Percentiles rank a stretch among this genome's conserved stretches.
Evolutionary conservation across 2,329 filamentous ascomycete species (phyloP).

Genomic region (Hysterium pulicare): DNA sequence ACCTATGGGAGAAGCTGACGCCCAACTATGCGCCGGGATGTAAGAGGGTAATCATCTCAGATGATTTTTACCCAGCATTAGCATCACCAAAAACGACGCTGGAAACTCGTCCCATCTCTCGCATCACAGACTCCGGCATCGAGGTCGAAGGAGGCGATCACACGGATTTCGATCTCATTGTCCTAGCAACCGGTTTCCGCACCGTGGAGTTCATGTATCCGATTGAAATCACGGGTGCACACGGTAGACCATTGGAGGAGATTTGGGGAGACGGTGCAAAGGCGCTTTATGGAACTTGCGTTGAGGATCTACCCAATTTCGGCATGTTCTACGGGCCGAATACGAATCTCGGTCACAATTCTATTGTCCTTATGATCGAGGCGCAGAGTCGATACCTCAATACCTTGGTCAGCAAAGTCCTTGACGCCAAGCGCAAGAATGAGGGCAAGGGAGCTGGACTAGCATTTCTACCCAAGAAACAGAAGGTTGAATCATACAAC

Average conservation of each 20-base stretch:
- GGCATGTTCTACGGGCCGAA: conserved; percentile 59
- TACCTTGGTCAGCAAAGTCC: conserved; percentile 47
- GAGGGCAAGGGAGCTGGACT: conserved; percentile 38
- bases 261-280: conserved; percentile 54
- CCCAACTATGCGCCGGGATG: conserved; percentile 55
- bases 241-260: conserved; percentile 43
- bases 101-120: conserved; percentile 49
- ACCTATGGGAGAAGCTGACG: conserved; percentile 52
- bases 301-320: conserved; percentile 54
- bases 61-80: conserved; percentile 56
- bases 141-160: conserved; percentile 40
- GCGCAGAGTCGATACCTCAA: conserved; percentile 55
- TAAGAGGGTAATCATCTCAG: conserved; percentile 53
- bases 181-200: conserved; percentile 59
- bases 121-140: conserved; percentile 48
- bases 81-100: conserved; percentile 47
- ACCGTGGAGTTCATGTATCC: conserved; percentile 59
- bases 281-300: conserved; percentile 51
- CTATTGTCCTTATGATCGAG: conserved; percentile 62
- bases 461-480: conserved; percentile 43
- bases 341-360: conserved; percentile 53
- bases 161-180: conserved; percentile 53
- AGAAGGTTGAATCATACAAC: conserved; percentile 45
- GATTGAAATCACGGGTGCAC: conserved; percentile 50
- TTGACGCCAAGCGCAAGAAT: conserved; percentile 42